Evolutionary conservation across 1,284 basidiomycete species (phyloP).

Genomic region (Heterobasidion irregulare): DNA sequence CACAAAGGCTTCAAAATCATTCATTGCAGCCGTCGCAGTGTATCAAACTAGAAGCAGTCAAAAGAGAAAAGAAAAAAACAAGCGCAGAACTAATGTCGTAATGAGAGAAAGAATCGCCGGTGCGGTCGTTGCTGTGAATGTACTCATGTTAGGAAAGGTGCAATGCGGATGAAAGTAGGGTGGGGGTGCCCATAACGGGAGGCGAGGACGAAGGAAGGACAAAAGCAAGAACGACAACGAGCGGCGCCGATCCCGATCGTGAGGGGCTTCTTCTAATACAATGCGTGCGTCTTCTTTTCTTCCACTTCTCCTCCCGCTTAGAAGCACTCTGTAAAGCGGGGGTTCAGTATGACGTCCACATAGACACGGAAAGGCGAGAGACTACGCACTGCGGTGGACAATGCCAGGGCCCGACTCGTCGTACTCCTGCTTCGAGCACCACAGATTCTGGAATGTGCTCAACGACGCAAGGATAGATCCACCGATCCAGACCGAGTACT

Average conservation of each 20-base stretch:
- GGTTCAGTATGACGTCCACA: not conserved
- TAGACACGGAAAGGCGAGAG: not conserved
- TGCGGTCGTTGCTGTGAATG: not conserved
- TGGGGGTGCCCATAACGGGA: not conserved
- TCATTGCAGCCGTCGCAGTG: not conserved
- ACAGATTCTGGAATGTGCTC: slow-evolving; percentile 91
- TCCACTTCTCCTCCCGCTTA: not conserved
- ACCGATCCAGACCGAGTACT: slow-evolving; percentile 98
- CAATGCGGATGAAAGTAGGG: not conserved
- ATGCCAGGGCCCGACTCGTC: slow-evolving; percentile 83
- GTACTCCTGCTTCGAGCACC: slow-evolving; percentile 91
- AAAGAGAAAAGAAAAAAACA: not conserved
- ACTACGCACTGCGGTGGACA: slow-evolving; percentile 63
- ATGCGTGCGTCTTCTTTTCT: not conserved
- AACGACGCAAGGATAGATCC: slow-evolving; percentile 95
- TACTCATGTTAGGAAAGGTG: not conserved
- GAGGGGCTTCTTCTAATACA: not conserved
- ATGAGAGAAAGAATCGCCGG: not conserved
- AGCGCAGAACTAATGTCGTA: not conserved
- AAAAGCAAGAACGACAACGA: not conserved
- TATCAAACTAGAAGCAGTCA: not conserved
- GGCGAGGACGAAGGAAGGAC: not conserved
- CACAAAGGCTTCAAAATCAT: not conserved
- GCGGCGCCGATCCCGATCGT: not conserved
- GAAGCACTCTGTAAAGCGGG: not conserved